phyloP scores from a whole-genome alignment of 2,329 filamentous ascomycete genomes.

The Sarocladium brachiariae region DNA sequence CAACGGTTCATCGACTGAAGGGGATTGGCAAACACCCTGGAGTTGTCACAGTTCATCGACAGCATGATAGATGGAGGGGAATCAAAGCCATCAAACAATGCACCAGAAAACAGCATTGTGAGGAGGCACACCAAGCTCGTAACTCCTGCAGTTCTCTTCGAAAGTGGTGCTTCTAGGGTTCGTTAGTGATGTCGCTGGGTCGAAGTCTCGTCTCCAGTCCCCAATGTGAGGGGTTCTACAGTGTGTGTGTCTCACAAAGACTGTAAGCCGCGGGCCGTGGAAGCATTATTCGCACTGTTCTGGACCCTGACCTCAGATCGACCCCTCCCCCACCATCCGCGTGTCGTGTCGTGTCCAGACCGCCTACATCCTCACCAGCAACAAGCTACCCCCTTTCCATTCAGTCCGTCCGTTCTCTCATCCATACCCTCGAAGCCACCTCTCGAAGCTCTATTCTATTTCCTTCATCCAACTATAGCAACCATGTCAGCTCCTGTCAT shows the following conservation, averaged over 20 bases:
- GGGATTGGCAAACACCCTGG: too few relatives aligned
- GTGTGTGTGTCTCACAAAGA: not conserved
- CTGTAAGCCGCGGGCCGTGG: not conserved
- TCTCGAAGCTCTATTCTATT: conserved; percentile 8
- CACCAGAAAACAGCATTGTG: not conserved
- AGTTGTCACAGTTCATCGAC: too few relatives aligned
- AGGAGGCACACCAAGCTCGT: not conserved
- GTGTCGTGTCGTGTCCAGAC: conserved; percentile 5
- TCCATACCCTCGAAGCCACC: not conserved
- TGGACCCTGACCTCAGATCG: conserved; percentile 6
- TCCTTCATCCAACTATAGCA: conserved; percentile 12
- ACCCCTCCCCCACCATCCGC: conserved; percentile 8
- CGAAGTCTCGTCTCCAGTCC: too few relatives aligned
- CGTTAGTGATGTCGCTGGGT: not conserved
- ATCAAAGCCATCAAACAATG: not conserved
- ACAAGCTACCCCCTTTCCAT: conserved; percentile 11
- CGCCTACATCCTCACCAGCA: not conserved
- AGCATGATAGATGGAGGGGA: not conserved
- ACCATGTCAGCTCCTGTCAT: conserved; percentile 47
- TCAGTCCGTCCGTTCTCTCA: conserved; percentile 8
- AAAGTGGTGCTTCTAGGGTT: not conserved
- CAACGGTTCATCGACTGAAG: too few relatives aligned
- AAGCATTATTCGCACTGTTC: not conserved
- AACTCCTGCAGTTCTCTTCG: not conserved
- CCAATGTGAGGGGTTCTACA: conserved; percentile 8